These are phyloP conservation scores for Boletus coccyginus DNA, from an alignment of 768 basidiomycete species.

Conservation along the genomic window DNA sequence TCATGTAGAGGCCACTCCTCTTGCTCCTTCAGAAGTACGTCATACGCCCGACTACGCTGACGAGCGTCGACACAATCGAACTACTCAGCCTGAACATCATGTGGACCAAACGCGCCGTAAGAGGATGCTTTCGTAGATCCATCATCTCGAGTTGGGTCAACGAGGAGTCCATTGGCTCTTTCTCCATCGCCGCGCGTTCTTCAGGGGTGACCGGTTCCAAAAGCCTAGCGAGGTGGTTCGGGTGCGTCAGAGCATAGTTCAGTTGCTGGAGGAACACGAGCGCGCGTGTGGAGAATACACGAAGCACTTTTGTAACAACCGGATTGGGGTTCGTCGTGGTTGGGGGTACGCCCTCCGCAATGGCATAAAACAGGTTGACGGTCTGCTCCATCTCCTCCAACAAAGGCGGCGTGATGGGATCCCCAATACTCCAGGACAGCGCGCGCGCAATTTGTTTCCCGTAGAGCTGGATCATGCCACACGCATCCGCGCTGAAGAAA, in stretches of 20 bases:
- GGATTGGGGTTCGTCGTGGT: conserved; percentile 29
- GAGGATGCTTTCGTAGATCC: conserved; percentile 68
- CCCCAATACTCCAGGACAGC: conserved; percentile 79
- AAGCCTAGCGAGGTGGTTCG: conserved; percentile 79
- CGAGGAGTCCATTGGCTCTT: conserved; percentile 42
- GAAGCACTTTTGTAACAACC: conserved; percentile 61
- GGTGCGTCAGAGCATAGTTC: conserved; percentile 89
- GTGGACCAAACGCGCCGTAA: conserved; percentile 69
- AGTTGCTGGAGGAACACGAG: conserved; percentile 80
- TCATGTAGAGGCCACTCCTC: conserved; percentile 73
- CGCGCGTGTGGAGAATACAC: conserved; percentile 64
- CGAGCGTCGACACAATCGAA: conserved; percentile 66
- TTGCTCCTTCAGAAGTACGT: conserved; percentile 57
- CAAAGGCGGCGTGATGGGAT: conserved; percentile 69
- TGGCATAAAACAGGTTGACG: conserved; percentile 72
- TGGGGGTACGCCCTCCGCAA: conserved; percentile 48
- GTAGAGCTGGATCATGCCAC: conserved; percentile 82
- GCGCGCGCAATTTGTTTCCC: conserved; percentile 76
- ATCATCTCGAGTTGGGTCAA: conserved; percentile 42
- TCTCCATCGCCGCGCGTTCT: conserved; percentile 68
- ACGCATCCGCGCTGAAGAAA: conserved; percentile 81
- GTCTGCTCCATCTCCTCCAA: conserved; percentile 84
- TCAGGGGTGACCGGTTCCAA: conserved; percentile 78
- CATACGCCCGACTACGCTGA: conserved; percentile 70
- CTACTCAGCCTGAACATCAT: conserved; percentile 68